Base-by-base conservation (phyloP, 2,329 filamentous ascomycete genomes). In the Fonsecaea nubica region DNA sequence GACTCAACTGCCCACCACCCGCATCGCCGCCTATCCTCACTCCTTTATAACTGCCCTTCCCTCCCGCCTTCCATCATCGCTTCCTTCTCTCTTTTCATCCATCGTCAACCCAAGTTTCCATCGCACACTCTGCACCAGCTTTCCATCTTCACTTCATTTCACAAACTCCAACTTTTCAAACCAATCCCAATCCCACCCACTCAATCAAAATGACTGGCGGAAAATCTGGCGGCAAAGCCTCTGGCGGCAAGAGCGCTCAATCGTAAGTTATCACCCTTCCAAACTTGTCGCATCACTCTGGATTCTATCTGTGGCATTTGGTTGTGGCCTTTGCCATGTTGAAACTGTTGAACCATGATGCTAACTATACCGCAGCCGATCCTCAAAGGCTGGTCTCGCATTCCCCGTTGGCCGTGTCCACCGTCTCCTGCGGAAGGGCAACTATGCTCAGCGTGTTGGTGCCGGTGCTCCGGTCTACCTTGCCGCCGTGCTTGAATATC, bases 221-320 rank as follows among this genome's bases (percentile, higher is more conserved):
- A 84, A 99, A 99, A 86, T 97, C 94, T 86, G 95, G 95, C 84
- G 95, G 95, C 90, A 98, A 98, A 91, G 93, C 94, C 87, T 94
- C 91, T 86, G 93, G 93, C 86, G 90, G 91, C 86, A 99, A 99
- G 92, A 96, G 91, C 87, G 92, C 95, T 79, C 95, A 98, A 88
- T 97, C 93, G 95, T 98, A 86, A 89, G 93, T 91, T 66, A 25
- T 21, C n/a, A 56, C 65, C 36, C 38, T 57, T 36, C 32, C 63
- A 35, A 10, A 15, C 33, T 30, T 45, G n/a, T 36, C 53, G 8
- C 38, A 32, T 62, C 30, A 50, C 35, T 13, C 33, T 15, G 18
- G 42, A 35, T 45, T 81, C 82, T 82, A 80, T 82, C 38, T 59
- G 64, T 42, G 32, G 21, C 35, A 36, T 38, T 36, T 55, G 32